Percentiles rank a stretch among this genome's conserved stretches.
Conservation (phyloP, 2,329 filamentous ascomycete species). For the Torrubiellomyces zombiae region DNA sequence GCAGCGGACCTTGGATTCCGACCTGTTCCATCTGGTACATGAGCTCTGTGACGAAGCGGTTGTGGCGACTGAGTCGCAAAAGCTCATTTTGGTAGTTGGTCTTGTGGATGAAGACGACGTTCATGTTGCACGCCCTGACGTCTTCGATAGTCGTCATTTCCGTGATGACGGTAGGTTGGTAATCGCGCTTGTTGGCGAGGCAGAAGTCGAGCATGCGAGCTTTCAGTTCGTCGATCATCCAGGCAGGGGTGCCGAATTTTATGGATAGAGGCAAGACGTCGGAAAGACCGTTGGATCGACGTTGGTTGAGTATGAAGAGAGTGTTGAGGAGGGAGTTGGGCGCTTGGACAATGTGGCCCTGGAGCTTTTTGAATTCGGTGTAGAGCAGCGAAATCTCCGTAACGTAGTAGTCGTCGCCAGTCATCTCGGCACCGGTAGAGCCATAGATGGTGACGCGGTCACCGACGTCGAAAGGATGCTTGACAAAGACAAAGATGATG, state of each 20-base stretch:
- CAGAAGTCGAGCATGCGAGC: slow-evolving; percentile 71
- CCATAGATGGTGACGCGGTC: slow-evolving; percentile 87
- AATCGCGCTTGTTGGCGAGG: slow-evolving; percentile 72
- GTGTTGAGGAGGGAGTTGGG: slow-evolving; percentile 89
- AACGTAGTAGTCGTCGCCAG: slow-evolving; percentile 88
- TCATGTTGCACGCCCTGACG: slow-evolving; percentile 72
- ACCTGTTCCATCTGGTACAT: slow-evolving; percentile 73
- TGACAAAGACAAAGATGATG: slow-evolving; percentile 88
- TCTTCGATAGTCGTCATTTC: slow-evolving; percentile 68
- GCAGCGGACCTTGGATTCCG: slow-evolving; percentile 63
- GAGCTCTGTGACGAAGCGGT: slow-evolving; percentile 85
- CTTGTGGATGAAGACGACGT: slow-evolving; percentile 96
- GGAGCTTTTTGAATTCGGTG: slow-evolving; percentile 98
- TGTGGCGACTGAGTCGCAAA: slow-evolving; percentile 73
- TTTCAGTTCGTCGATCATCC: slow-evolving; percentile 71
- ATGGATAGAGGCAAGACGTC: slow-evolving; percentile 73
- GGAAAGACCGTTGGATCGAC: slow-evolving; percentile 72
- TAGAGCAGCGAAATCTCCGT: slow-evolving; percentile 86
- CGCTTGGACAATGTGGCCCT: slow-evolving; percentile 88
- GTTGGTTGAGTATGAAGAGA: slow-evolving; percentile 87
- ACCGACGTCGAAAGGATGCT: slow-evolving; percentile 92
- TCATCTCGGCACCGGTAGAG: slow-evolving; percentile 61
- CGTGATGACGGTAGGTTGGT: slow-evolving; percentile 70
- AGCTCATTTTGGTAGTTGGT: slow-evolving; percentile 93
- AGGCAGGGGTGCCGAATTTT: slow-evolving; percentile 72